phyloP scores from a whole-genome alignment of 2,329 filamentous ascomycete genomes.

The Teratosphaeria pseudoeucalypti region DNA sequence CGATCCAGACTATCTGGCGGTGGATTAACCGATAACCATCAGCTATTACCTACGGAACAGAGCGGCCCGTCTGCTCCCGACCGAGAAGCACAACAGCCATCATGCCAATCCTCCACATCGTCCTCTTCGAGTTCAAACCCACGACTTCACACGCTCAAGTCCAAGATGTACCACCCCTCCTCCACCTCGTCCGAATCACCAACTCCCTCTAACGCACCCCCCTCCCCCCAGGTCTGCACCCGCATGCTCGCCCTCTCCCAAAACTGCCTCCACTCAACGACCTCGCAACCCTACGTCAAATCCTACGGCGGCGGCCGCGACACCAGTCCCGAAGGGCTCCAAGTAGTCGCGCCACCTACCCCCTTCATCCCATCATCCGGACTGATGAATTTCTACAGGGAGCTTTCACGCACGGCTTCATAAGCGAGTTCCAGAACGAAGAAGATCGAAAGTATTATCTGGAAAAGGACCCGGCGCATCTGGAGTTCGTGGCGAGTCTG shows the following conservation, averaged over 20 bases:
- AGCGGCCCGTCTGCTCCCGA: neutral
- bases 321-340: constrained; percentile 50
- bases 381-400: constrained; percentile 28
- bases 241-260: constrained; percentile 48
- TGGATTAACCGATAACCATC: neutral
- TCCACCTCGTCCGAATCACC: neutral
- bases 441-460: constrained; percentile 62
- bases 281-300: constrained; percentile 51
- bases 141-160: constrained; percentile 39
- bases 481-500: constrained; percentile 46
- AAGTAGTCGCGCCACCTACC: constrained; percentile 37
- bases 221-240: constrained; percentile 38
- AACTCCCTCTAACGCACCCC: neutral
- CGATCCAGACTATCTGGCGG: constrained; percentile 1
- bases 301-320: constrained; percentile 49
- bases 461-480: constrained; percentile 52
- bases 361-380: neutral
- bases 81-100: neutral
- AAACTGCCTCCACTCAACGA: constrained; percentile 49
- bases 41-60: neutral
- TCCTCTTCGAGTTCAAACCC: constrained; percentile 56
- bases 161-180: constrained; percentile 37
- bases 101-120: constrained; percentile 59
- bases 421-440: constrained; percentile 53
- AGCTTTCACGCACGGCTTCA: constrained; percentile 59